phyloP scores from a whole-genome alignment of 495 filamentous ascomycete species.

The Polyplosphaeria fusca region DNA sequence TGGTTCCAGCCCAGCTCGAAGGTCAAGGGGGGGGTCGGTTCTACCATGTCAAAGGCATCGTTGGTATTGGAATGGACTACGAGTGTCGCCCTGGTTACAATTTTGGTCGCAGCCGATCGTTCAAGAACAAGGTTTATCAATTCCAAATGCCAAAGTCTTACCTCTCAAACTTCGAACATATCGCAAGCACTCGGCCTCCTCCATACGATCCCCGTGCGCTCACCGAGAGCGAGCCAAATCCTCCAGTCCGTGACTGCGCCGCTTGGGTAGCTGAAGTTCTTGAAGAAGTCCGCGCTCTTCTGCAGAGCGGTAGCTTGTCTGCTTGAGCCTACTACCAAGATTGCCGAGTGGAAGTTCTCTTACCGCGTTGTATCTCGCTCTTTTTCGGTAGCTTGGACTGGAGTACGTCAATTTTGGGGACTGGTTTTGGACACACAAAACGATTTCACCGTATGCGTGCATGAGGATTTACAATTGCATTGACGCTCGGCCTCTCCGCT shows the following conservation, averaged over 20 bases:
- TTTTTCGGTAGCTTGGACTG: not conserved
- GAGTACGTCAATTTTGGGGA: too few relatives aligned
- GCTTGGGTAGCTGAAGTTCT: too few relatives aligned
- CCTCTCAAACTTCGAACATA: conserved; percentile 13
- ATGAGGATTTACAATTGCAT: too few relatives aligned
- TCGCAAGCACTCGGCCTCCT: conserved; percentile 17
- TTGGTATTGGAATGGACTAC: conserved; percentile 16
- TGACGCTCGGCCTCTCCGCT: too few relatives aligned
- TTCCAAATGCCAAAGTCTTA: conserved; percentile 14
- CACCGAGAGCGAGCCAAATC: conserved; percentile 12
- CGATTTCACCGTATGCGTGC: too few relatives aligned
- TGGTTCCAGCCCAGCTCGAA: conserved; percentile 15
- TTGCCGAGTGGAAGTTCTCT: too few relatives aligned
- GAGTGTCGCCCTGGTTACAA: conserved; percentile 16
- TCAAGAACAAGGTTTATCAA: not conserved
- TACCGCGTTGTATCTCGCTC: not conserved
- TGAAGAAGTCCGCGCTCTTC: too few relatives aligned
- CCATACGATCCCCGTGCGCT: conserved; percentile 18
- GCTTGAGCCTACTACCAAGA: too few relatives aligned
- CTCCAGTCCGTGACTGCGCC: too few relatives aligned
- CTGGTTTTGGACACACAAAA: too few relatives aligned
- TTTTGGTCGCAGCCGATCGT: conserved; percentile 10
- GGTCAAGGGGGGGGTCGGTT: conserved; percentile 8
- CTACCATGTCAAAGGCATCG: conserved; percentile 20
- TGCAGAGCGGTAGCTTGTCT: too few relatives aligned